phyloP scores from a whole-genome alignment of 352 stramenopile species.

The Pythium aristosporum region DNA sequence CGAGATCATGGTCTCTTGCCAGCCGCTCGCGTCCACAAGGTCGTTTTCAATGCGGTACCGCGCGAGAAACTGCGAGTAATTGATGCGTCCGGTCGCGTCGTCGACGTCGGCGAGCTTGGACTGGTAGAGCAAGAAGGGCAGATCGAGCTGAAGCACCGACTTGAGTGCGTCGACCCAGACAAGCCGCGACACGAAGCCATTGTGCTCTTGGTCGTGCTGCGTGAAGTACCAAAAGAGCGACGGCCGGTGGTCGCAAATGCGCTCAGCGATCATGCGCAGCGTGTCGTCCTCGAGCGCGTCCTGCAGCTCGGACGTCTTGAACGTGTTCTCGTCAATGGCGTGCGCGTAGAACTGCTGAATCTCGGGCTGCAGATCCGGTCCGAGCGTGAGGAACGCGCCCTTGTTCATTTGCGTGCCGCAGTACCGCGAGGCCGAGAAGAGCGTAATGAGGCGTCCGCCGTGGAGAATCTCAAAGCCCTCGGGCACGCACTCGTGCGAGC shows the following conservation, averaged over 20 bases:
- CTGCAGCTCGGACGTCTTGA: slow-evolving; percentile 74
- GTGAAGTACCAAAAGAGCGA: slow-evolving; percentile 95
- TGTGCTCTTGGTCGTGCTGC: slow-evolving; percentile 90
- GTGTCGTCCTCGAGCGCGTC: slow-evolving; percentile 86
- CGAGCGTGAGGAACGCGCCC: slow-evolving; percentile 90
- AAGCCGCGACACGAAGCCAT: slow-evolving; percentile 78
- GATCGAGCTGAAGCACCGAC: slow-evolving; percentile 89
- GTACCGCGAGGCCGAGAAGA: slow-evolving; percentile 92
- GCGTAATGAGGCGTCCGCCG: slow-evolving; percentile 86
- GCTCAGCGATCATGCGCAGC: slow-evolving; percentile 92
- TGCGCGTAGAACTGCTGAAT: slow-evolving; percentile 95
- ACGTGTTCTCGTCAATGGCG: slow-evolving; percentile 78
- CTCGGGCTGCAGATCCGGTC: slow-evolving; percentile 88
- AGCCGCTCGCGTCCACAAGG: slow-evolving; percentile 78
- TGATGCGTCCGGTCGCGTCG: slow-evolving; percentile 73
- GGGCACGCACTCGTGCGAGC: slow-evolving; percentile 92
- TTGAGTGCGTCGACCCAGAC: slow-evolving; percentile 91
- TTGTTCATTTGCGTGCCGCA: slow-evolving; percentile 93
- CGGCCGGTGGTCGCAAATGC: slow-evolving; percentile 90
- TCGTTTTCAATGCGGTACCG: slow-evolving; percentile 92
- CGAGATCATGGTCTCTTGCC: slow-evolving; percentile 91
- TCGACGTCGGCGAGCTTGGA: slow-evolving; percentile 85
- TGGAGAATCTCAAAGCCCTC: slow-evolving; percentile 92
- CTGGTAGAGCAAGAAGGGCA: slow-evolving; percentile 91
- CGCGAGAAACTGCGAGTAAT: slow-evolving; percentile 93